Evolutionary conservation across 345 rosid species (phyloP).

Genomic region (Populus alba): DNA sequence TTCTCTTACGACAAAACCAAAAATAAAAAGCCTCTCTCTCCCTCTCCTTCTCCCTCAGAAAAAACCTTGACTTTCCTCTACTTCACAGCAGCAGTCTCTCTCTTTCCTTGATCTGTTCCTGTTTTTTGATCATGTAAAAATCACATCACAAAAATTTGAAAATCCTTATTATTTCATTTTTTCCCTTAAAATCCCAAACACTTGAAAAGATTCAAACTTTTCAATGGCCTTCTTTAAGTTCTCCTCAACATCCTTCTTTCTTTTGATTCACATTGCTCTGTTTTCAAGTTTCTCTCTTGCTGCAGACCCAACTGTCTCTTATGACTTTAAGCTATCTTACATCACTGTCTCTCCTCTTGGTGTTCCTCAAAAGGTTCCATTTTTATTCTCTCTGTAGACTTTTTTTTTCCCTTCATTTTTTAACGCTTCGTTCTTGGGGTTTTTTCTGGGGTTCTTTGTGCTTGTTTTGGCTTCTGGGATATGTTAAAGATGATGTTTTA

Average conservation of each 20-base stretch:
- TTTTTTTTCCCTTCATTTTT: neutral
- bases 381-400: neutral
- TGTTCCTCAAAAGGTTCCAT: conserved; percentile 72
- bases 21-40: neutral
- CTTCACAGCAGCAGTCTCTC: neutral
- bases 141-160: neutral
- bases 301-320: conserved; percentile 57
- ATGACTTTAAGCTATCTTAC: conserved; percentile 59
- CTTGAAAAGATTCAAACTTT: neutral
- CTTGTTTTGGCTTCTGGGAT: conserved; percentile 1
- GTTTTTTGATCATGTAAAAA: neutral
- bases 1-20: neutral
- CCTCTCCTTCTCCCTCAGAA: neutral
- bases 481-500: neutral
- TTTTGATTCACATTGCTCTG: conserved; percentile 39
- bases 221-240: conserved; percentile 8
- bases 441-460: neutral
- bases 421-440: neutral
- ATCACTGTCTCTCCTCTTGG: conserved; percentile 78
- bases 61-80: neutral
- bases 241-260: conserved; percentile 16
- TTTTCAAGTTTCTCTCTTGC: conserved; percentile 45
- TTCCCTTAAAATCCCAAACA: neutral
- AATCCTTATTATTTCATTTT: neutral
- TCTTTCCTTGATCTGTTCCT: neutral